Evolutionary conservation across 2,329 filamentous ascomycete species (phyloP).

Genomic region (Phaeomoniella chlamydospora): DNA sequence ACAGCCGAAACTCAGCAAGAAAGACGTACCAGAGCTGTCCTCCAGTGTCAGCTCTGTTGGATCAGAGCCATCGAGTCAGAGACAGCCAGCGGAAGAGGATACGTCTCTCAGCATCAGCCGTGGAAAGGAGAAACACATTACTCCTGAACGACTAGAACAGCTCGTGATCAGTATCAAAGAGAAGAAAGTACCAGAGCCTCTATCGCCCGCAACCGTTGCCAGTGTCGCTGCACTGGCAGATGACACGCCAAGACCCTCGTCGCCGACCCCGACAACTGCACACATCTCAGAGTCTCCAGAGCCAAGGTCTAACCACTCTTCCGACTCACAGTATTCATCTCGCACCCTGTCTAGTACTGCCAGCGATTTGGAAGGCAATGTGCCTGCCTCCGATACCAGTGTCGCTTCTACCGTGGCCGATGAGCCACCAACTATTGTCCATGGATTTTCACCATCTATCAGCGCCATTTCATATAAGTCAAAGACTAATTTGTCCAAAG

Average conservation of each 20-base stretch:
- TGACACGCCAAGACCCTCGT: slow-evolving; percentile 26
- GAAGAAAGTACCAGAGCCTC: slow-evolving; percentile 52
- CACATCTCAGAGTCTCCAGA: slow-evolving; percentile 11
- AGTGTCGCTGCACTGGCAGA: slow-evolving; percentile 23
- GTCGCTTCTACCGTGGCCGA: slow-evolving; percentile 45
- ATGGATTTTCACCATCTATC: slow-evolving; percentile 70
- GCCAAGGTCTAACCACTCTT: slow-evolving; percentile 21
- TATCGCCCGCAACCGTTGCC: slow-evolving; percentile 30
- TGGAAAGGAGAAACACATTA: slow-evolving; percentile 73
- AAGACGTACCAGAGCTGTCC: slow-evolving; percentile 58
- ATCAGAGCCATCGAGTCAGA: slow-evolving; percentile 26
- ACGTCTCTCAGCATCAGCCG: slow-evolving; percentile 51
- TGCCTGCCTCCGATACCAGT: slow-evolving; percentile 43
- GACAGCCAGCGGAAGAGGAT: slow-evolving; percentile 22
- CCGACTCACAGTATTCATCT: slow-evolving; percentile 47
- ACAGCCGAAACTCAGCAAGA: slow-evolving; percentile 24
- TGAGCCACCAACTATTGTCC: slow-evolving; percentile 55
- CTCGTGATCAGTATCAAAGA: slow-evolving; percentile 88
- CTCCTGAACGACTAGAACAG: slow-evolving; percentile 82
- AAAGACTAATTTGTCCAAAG: slow-evolving; percentile 28
- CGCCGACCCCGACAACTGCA: slow-evolving; percentile 20
- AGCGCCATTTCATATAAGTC: slow-evolving; percentile 55
- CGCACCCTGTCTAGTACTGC: slow-evolving; percentile 29
- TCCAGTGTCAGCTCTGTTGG: slow-evolving; percentile 61
- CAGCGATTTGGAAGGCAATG: slow-evolving; percentile 25